phyloP scores from a whole-genome alignment of 164 flowering plant species.

The Vitis amurensis region DNA sequence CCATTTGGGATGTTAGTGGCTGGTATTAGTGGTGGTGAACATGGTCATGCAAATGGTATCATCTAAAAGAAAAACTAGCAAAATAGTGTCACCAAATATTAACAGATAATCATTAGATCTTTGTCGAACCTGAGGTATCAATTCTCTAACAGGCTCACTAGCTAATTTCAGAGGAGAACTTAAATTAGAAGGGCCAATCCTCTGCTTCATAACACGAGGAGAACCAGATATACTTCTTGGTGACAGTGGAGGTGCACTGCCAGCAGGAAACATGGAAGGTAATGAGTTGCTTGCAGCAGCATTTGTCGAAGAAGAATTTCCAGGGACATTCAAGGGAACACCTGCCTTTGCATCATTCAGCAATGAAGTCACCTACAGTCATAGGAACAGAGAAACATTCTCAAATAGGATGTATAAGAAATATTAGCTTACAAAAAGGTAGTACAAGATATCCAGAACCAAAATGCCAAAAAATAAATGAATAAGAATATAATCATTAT shows the following conservation, averaged over 20 bases:
- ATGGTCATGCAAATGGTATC: not conserved
- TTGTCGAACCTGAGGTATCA: conserved; percentile 82
- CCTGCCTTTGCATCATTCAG: conserved; percentile 90
- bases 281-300: conserved; percentile 60
- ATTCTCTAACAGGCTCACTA: conserved; percentile 77
- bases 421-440: not conserved
- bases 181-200: conserved; percentile 73
- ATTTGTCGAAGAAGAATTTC: conserved; percentile 53
- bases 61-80: not conserved
- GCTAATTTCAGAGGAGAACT: conserved; percentile 88
- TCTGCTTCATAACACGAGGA: conserved; percentile 80
- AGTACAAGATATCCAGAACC: not conserved
- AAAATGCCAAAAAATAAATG: not conserved
- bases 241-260: conserved; percentile 97
- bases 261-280: conserved; percentile 98
- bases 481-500: no score
- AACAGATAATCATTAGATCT: not conserved
- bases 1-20: no score
- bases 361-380: conserved; percentile 71
- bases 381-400: not conserved
- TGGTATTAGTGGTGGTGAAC: no score
- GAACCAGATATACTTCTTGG: conserved; percentile 92
- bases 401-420: not conserved
- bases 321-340: conserved; percentile 54
- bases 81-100: not conserved